phyloP scores from a whole-genome alignment of 1,284 basidiomycete genomes.

The Xerocomus amazonicus region DNA sequence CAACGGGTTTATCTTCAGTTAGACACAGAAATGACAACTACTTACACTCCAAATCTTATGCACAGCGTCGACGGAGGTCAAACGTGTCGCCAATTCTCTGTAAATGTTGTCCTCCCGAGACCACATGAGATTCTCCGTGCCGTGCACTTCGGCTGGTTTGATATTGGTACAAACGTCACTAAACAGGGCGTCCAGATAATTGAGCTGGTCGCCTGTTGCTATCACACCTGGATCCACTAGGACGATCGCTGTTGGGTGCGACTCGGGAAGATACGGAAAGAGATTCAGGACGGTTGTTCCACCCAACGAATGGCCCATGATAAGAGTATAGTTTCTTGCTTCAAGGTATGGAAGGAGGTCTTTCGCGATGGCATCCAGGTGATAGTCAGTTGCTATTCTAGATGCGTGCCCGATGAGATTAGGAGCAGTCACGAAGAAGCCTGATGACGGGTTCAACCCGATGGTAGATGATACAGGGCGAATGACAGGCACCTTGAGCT shows the following conservation, averaged over 20 bases:
- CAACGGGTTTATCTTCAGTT: no score
- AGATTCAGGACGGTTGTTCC: constrained; percentile 12
- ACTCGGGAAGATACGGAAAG: constrained; percentile 14
- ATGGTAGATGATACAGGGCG: not conserved
- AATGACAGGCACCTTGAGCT: constrained; percentile 12
- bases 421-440: constrained; percentile 26
- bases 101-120: constrained; percentile 15
- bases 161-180: not conserved
- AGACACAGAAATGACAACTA: not conserved
- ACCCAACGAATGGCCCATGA: constrained; percentile 28
- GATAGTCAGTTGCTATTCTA: constrained; percentile 16
- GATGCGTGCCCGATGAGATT: constrained; percentile 25
- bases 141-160: constrained; percentile 4
- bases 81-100: constrained; percentile 15
- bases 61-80: constrained; percentile 12
- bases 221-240: constrained; percentile 24
- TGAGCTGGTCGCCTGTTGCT: not conserved
- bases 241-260: constrained; percentile 18
- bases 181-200: not conserved
- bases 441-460: constrained; percentile 2
- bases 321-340: constrained; percentile 13
- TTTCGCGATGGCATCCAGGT: constrained; percentile 8
- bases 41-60: constrained; percentile 13
- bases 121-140: constrained; percentile 20
- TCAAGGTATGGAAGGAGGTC: constrained; percentile 26